These are phyloP conservation scores for Margaritispora aquatica DNA, from an alignment of 495 filamentous ascomycete genomes.

Conservation along the genomic window DNA sequence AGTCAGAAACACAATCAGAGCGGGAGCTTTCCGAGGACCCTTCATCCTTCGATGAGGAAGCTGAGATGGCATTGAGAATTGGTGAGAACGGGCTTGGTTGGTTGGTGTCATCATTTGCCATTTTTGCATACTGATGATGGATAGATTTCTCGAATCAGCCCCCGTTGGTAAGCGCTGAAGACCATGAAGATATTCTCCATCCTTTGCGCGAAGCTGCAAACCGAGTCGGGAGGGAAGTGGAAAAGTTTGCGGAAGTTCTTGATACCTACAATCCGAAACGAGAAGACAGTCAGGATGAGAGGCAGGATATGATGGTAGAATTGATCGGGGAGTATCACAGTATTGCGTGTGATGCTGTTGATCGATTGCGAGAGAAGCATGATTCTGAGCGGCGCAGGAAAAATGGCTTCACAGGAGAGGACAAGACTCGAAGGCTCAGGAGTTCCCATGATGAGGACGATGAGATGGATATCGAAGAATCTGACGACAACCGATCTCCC, in stretches of 20 bases:
- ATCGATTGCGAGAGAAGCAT: constrained; percentile 22
- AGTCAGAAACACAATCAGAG: constrained; percentile 18
- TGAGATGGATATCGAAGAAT: constrained; percentile 19
- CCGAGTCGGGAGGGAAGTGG: constrained; percentile 25
- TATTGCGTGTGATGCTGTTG: constrained; percentile 24
- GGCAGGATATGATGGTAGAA: constrained; percentile 22
- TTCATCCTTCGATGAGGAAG: constrained; percentile 21
- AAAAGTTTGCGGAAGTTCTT: constrained; percentile 24
- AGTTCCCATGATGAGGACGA: constrained; percentile 18
- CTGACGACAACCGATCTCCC: constrained; percentile 11
- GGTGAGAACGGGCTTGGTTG: constrained; percentile 15
- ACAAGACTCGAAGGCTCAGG: constrained; percentile 21
- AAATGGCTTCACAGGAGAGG: constrained; percentile 11
- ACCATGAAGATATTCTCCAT: constrained; percentile 24
- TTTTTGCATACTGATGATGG: background rate
- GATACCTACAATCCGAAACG: constrained; percentile 25
- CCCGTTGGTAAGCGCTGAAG: constrained; percentile 14
- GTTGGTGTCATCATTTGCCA: background rate
- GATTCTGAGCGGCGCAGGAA: constrained; percentile 12
- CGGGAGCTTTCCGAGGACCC: constrained; percentile 22
- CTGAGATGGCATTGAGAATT: constrained; percentile 6
- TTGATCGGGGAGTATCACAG: constrained; percentile 23
- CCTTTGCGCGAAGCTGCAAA: constrained; percentile 28
- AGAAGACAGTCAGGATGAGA: constrained; percentile 16
- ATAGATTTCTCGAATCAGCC: constrained; percentile 14